phyloP scores from a whole-genome alignment of 1,284 basidiomycete species.

The Irpex lacteus region DNA sequence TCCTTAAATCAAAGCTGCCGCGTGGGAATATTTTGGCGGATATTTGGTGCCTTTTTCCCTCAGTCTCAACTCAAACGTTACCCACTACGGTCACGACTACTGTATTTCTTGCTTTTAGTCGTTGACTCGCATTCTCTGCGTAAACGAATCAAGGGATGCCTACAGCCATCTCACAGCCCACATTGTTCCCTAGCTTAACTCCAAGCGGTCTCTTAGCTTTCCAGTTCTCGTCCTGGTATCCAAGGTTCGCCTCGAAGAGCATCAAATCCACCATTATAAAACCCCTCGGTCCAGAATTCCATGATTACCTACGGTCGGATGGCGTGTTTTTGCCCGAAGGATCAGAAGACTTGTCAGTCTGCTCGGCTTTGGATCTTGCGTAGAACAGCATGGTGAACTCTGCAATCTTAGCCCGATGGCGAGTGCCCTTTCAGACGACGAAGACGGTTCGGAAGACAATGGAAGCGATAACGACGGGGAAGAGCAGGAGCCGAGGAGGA shows the following conservation, averaged over 20 bases:
- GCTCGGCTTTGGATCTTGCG: conserved; percentile 7
- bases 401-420: conserved; percentile 41
- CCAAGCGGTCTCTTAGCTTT: conserved; percentile 63
- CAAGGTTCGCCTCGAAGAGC: conserved; percentile 64
- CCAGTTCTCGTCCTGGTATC: conserved; percentile 90
- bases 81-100: neutral
- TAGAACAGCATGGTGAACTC: conserved; percentile 8
- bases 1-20: no score
- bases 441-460: conserved; percentile 15
- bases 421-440: conserved; percentile 60
- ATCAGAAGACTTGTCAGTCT: conserved; percentile 68
- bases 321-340: conserved; percentile 82
- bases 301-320: conserved; percentile 75
- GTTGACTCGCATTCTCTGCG: neutral
- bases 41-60: neutral
- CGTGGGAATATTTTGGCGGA: neutral
- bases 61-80: neutral
- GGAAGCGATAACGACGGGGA: conserved; percentile 31
- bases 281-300: conserved; percentile 65
- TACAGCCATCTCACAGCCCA: conserved; percentile 20
- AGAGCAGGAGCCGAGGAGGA: conserved; percentile 36
- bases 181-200: conserved; percentile 51
- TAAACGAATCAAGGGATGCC: conserved; percentile 27
- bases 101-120: neutral
- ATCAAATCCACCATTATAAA: conserved; percentile 81